Percentiles rank a stretch among this genome's conserved stretches.
phyloP scores from a whole-genome alignment of 1,284 basidiomycete genomes.

The Cystodermella granulosa region DNA sequence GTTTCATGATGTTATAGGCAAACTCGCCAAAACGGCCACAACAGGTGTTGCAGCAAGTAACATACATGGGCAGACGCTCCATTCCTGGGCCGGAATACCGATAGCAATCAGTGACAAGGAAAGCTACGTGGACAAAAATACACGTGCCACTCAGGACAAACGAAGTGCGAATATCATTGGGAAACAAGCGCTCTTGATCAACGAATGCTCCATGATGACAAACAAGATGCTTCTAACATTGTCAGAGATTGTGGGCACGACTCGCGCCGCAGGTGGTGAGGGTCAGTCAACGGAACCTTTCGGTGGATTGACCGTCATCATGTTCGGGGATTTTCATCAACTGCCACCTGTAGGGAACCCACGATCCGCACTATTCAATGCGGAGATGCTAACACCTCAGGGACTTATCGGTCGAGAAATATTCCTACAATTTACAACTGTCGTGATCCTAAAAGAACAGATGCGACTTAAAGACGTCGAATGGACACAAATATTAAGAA shows the following conservation, averaged over 20 bases:
- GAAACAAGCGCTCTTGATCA: constrained; percentile 18
- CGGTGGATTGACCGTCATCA: constrained; percentile 31
- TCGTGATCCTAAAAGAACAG: constrained; percentile 31
- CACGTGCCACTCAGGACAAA: neutral
- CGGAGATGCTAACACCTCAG: constrained; percentile 7
- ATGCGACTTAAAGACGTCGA: constrained; percentile 21
- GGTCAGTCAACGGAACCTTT: neutral
- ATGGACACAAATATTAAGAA: constrained; percentile 25
- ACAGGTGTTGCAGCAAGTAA: constrained; percentile 35
- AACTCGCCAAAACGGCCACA: constrained; percentile 26
- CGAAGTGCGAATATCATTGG: constrained; percentile 12
- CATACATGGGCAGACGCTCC: constrained; percentile 32
- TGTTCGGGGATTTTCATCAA: constrained; percentile 39
- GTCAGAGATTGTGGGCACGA: constrained; percentile 5
- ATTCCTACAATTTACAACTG: constrained; percentile 31
- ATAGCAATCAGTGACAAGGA: neutral
- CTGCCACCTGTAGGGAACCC: constrained; percentile 32
- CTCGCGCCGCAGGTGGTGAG: neutral
- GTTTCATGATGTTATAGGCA: neutral
- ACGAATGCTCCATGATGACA: constrained; percentile 31
- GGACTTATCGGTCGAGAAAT: constrained; percentile 19
- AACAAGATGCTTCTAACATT: constrained; percentile 8
- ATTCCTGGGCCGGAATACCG: constrained; percentile 25
- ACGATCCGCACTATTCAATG: constrained; percentile 21
- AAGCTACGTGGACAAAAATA: too few species aligned